Base-by-base conservation (phyloP, 1,139 yeast species). In the Yamadazyma diddensiae region DNA sequence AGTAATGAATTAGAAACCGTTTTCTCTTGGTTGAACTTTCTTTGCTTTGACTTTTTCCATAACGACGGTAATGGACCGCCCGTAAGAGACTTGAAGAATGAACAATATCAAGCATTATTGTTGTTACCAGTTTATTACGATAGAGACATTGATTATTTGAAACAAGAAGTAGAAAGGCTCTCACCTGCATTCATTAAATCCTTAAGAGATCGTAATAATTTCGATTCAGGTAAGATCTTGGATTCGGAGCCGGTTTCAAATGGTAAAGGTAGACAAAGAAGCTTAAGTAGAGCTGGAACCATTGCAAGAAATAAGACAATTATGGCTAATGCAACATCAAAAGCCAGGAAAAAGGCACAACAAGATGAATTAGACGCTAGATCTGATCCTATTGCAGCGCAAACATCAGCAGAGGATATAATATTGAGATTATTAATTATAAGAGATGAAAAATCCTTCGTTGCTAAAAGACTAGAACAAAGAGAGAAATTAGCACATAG, bases 21-120 rank as follows among this genome's bases (percentile, higher is more conserved):
- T 1, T 79, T 82, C 42, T 68, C 76, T 1, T 87, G 95, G 95
- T 55, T 84, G 15, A 68, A 77, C 34, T 68, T 81, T 8, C 59
- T 85, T 22, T 76, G 82, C 39, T 58, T 76, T 34, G 87, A 79
- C 39, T 86, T 85, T 52, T 86, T 87, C 59, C 79, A 86, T 51
- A 82, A 84, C 49, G 80, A 75, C 36, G 95, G 95, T 1, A 82
- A 82, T 31, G 95, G 95, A 0, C 94, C 94, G 0, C 74, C 88
- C 0, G 50, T 84, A 25, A 79, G 73, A 41, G 77, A 74, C 8
- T 59, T 86, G 47, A 81, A 79, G 43, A 77, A 77, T 36, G 77
- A 72, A 29, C 73, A 73, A 24, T 84, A 82, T 51, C 87, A 82
- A 51, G 73, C 79, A 21, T 55, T 85, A 15, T 58, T 81, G 39